A percentile compares a stretch with the other conserved stretches of the same genome.
Conservation (phyloP, 306 rosid species). For the Prunus kanzakura region DNA sequence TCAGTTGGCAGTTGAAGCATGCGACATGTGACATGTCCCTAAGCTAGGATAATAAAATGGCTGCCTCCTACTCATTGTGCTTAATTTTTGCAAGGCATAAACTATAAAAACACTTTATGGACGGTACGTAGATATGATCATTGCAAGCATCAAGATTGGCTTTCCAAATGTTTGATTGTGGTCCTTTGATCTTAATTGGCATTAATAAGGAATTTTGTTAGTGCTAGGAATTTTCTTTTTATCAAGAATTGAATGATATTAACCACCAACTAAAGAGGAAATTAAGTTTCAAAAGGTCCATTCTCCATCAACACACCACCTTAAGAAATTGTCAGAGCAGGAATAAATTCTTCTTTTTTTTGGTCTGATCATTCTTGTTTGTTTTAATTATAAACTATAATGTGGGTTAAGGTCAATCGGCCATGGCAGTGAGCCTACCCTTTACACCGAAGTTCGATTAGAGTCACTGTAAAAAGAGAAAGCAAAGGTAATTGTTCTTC, state of each 20-base stretch:
- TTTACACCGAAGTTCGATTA: too few species aligned
- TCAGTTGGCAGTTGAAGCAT: neutral
- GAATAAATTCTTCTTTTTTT: neutral
- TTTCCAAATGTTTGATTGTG: neutral
- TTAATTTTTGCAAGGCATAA: neutral
- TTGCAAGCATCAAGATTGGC: neutral
- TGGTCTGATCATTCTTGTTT: too few species aligned
- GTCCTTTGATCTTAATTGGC: neutral
- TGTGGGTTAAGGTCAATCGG: too few species aligned
- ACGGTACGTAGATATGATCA: neutral
- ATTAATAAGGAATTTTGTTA: neutral
- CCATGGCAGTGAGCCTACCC: too few species aligned
- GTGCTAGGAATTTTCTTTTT: neutral
- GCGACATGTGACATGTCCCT: constrained; percentile 10
- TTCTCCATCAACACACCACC: neutral
- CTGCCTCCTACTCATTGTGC: neutral
- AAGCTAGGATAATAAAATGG: constrained; percentile 1
- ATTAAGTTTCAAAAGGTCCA: neutral
- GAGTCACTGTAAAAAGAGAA: neutral
- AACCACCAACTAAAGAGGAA: constrained; percentile 4
- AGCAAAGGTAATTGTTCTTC: neutral
- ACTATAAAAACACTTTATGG: neutral
- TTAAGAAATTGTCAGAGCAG: neutral
- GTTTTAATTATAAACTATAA: too few species aligned
- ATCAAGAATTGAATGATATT: neutral